A percentile compares a stretch with the other conserved stretches of the same genome.
phyloP scores from a whole-genome alignment of 2,329 filamentous ascomycete genomes.

The Colletotrichum godetiae region DNA sequence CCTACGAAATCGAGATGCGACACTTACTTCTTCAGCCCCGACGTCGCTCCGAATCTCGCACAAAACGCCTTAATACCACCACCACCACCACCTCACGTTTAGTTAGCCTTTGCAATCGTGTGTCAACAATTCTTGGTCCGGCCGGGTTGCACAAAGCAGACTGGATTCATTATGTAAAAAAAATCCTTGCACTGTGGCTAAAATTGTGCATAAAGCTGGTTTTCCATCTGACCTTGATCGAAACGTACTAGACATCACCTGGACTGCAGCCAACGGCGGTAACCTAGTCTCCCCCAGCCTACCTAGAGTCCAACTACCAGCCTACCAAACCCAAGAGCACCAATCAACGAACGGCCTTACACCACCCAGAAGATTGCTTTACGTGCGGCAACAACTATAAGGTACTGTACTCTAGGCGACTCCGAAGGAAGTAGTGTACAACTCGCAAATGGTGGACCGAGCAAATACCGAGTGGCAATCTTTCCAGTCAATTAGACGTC shows the following conservation, averaged over 20 bases:
- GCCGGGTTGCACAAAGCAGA: background rate
- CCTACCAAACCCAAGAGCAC: background rate
- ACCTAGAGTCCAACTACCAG: background rate
- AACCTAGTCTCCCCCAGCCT: conserved; percentile 12
- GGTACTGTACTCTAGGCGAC: background rate
- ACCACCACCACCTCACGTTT: background rate
- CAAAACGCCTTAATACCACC: conserved; percentile 20
- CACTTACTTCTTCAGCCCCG: conserved; percentile 22
- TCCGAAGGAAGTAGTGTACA: background rate
- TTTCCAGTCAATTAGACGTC: background rate
- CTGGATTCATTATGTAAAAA: conserved; percentile 17
- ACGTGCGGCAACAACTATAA: background rate
- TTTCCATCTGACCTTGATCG: conserved; percentile 30
- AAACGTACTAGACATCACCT: conserved; percentile 26
- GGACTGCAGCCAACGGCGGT: conserved; percentile 19
- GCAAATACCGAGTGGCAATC: background rate
- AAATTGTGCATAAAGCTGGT: conserved; percentile 21
- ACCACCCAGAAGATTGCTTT: background rate
- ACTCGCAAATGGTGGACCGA: background rate
- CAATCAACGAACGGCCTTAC: background rate
- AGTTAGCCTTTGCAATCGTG: conserved; percentile 25
- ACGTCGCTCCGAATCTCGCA: conserved; percentile 34
- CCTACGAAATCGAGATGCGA: background rate
- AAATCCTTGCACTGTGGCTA: conserved; percentile 5
- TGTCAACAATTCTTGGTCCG: conserved; percentile 6